Percentiles rank a stretch among this genome's conserved stretches.
phyloP scores from a whole-genome alignment of 192 early-diverging fungal species.

The Coemansia erecta region DNA sequence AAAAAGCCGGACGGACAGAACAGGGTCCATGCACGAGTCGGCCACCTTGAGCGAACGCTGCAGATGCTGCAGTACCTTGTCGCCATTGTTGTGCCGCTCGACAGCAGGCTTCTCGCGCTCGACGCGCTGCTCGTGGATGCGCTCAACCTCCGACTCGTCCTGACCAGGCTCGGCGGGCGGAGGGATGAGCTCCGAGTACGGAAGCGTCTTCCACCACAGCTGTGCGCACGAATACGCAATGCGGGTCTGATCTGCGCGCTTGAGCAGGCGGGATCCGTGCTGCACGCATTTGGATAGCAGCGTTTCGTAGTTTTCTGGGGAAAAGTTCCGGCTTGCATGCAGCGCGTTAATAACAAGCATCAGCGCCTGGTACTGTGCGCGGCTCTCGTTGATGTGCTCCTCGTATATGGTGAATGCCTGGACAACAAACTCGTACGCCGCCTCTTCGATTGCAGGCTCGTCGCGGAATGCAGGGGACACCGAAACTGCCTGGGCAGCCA shows the following conservation, averaged over 20 bases:
- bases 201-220: constrained; percentile 84
- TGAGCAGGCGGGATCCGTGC: constrained; percentile 86
- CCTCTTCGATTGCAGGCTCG: constrained; percentile 84
- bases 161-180: constrained; percentile 48
- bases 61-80: constrained; percentile 84
- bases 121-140: constrained; percentile 37
- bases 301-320: constrained; percentile 91
- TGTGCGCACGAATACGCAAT: constrained; percentile 80
- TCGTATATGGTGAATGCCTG: constrained; percentile 97
- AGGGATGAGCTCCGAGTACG: constrained; percentile 46
- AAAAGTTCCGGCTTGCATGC: constrained; percentile 78
- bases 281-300: constrained; percentile 87
- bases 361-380: constrained; percentile 87
- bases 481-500: constrained; percentile 83
- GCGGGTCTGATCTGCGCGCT: constrained; percentile 93
- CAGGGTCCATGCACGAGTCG: constrained; percentile 87
- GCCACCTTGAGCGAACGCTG: constrained; percentile 95
- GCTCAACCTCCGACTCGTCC: constrained; percentile 44
- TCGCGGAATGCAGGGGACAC: constrained; percentile 45
- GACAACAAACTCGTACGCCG: constrained; percentile 97
- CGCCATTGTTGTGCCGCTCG: constrained; percentile 79
- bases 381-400: constrained; percentile 90
- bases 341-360: constrained; percentile 85
- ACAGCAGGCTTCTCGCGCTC: constrained; percentile 55
- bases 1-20: constrained; percentile 88